These are phyloP conservation scores for Pseudoscleropodium purum DNA, from an alignment of 225 moss, liverwort and hornwort genomes.

Conservation along the genomic window DNA sequence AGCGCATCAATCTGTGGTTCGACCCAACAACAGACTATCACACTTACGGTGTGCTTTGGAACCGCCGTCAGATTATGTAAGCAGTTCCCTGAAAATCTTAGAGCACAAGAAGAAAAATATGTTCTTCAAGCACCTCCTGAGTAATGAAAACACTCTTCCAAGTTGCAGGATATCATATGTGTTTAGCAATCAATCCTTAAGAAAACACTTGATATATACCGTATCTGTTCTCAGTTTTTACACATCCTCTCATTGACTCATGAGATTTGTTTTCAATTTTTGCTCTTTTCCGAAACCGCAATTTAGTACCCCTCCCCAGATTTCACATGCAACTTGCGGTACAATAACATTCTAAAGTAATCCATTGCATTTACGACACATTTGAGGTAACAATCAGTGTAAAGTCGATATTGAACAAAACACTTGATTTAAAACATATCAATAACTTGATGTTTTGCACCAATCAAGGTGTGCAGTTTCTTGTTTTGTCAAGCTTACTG, in stretches of 20 bases:
- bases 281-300: not conserved
- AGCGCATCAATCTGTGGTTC: slow-evolving; percentile 61
- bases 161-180: not conserved
- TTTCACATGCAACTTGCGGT: not conserved
- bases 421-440: not conserved
- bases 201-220: not conserved
- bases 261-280: not conserved
- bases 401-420: not conserved
- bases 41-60: slow-evolving; percentile 61
- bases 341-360: not conserved
- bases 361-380: not conserved
- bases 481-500: not conserved
- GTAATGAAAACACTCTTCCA: not conserved
- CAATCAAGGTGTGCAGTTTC: not conserved
- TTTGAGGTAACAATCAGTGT: not conserved
- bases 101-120: not conserved
- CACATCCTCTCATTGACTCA: not conserved
- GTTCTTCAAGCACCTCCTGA: not conserved
- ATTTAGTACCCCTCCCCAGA: not conserved
- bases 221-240: not conserved
- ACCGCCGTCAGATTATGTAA: slow-evolving; percentile 52
- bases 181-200: not conserved
- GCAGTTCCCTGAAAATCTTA: not conserved
- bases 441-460: not conserved
- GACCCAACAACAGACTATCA: slow-evolving; percentile 56